Base-by-base conservation (phyloP, 768 basidiomycete species). In the Termitomyces sp. region DNA sequence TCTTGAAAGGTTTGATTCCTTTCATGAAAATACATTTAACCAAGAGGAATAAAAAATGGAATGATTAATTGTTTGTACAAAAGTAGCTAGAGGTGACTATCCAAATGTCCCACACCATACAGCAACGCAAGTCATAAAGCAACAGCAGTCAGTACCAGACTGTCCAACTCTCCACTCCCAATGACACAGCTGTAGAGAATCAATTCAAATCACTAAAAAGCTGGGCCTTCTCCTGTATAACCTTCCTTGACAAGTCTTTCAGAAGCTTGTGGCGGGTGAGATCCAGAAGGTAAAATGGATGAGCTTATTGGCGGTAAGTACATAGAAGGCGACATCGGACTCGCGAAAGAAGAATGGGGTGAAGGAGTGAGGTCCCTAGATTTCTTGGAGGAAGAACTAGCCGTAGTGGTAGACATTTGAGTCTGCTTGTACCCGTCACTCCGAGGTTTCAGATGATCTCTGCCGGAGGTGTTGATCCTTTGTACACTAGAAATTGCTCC, bases 351-450 rank as follows among this genome's bases (percentile, higher is more conserved):
- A 41, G 47, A 45, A 3, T n/a, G 27, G 9, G 44, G 11, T 3
- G 58, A 59, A 16, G 56, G 24, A n/a, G 51, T 57, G 13, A 58
- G 52, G 18, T 59, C 51, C 31, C 58, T 53, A 2, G 58, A 57
- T 46, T 52, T 56, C n/a, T n/a, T 22, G 24, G 27, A 48, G 12
- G 24, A 33, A 42, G 16, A 27, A 18, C 31, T 22, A 9, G 8
- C 16, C 12, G 24, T 9, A 30, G 12, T 20, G 8, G 11, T 4
- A 36, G 11, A 22, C 13, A 16, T 51, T 15, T 13, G 6, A 22
- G 20, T 33, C 5, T 22, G n/a, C 22, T 9, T 16, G 33, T 50
- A 15, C 6, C 20, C 49, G 13, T 50, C 49, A n/a, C 22, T 33
- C 50, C 34, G 15, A 9, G 16, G 50, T 7, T 18, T 24, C 6